phyloP scores from a whole-genome alignment of 1,139 yeast genomes.

The Sugiyamaella pinicola region DNA sequence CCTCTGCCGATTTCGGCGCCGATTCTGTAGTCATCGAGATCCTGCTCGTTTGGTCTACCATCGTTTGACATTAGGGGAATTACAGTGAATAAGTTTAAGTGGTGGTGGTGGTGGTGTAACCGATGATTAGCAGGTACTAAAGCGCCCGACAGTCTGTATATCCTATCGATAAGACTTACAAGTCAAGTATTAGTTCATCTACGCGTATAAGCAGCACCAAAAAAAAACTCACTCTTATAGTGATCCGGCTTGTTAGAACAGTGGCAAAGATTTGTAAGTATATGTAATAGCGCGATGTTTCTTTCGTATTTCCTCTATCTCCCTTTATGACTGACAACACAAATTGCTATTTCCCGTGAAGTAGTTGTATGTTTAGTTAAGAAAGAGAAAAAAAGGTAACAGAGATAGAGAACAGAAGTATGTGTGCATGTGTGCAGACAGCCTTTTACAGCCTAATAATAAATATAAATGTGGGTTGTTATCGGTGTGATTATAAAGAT shows the following conservation, averaged over 20 bases:
- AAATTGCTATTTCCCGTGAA: background rate
- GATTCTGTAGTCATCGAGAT: conserved; percentile 43
- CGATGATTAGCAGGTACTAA: no score
- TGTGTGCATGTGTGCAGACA: background rate
- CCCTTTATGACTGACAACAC: background rate
- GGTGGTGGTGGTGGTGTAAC: background rate
- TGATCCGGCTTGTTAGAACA: no score
- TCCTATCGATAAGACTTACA: no score
- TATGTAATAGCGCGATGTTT: background rate
- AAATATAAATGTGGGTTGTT: background rate
- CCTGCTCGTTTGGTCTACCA: conserved; percentile 13
- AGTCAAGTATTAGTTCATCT: background rate
- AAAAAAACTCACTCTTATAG: background rate
- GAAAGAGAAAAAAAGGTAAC: background rate
- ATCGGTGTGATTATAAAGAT: background rate
- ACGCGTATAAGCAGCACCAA: background rate
- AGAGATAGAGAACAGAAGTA: no score
- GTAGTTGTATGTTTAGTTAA: background rate
- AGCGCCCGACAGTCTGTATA: no score
- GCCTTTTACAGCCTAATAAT: background rate
- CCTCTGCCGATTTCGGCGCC: conserved; percentile 90
- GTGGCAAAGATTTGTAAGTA: no score
- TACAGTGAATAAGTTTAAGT: background rate
- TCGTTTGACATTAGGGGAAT: conserved; percentile 14
- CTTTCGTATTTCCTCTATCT: background rate